Evolutionary conservation across 257 asterid genomes (phyloP), one percentile per base, ranked within the genome.

Genomic region (Plantago elongata): DNA sequence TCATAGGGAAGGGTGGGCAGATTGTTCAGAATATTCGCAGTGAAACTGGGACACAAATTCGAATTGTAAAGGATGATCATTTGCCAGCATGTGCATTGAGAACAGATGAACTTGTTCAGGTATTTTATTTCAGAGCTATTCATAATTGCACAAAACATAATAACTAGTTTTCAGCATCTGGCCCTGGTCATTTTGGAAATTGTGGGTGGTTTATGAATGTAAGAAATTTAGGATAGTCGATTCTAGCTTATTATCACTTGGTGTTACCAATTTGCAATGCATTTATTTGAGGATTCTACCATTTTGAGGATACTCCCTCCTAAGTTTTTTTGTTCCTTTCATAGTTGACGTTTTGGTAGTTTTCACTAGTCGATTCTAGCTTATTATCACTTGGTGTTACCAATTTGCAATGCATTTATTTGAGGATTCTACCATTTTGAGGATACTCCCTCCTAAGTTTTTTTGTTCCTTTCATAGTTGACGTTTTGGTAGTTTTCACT

Each of bases 61-160:
- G 95, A 69, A 84, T 88, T 44, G 59, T 88, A 54, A 91, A 86
- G 83, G 95, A 86, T 72, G 83, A 79, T 44, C 92, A 88, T 77
- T 74, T 86, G 72, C 97, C 99, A 14, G 38, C 89, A 4, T 92
- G 97, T 80, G 96, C 97, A 14, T 69, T 86, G 86, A 75, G 74
- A 66, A 81, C 97, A 9, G 99, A 92, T 60, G 99, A 92, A 76
- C 95, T 92, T 63, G 83, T 89, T 65, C 99, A 89, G 97, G 97
- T 92, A 83, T 57, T 56, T 3, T 45, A 15, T 13, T 11, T 47
- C 2, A 1, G 27, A 22, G 27, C 27, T 22, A 22, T 34, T 34
- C 40, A 34, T 34, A 34, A 3, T 34, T 34, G 40, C 40, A 1
- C 2, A 34, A 34, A 34, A 34, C 40, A 34, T 34, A 1, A 1